phyloP scores from a whole-genome alignment of 1,284 basidiomycete species.

The Mycosarcoma maydis region DNA sequence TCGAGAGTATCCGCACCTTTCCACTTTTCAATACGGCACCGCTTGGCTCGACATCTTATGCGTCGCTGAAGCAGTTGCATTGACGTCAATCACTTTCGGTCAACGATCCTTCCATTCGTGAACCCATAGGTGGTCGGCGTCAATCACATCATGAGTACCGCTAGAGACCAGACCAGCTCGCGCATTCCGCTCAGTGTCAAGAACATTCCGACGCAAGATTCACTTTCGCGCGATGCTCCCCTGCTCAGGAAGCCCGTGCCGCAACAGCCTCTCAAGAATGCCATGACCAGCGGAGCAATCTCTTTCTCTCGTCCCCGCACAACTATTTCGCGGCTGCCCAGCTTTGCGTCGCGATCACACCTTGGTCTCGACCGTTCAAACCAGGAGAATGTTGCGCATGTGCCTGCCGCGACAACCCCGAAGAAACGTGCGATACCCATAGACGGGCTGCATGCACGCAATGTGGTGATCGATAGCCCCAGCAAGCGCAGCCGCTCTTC shows the following conservation, averaged over 20 bases:
- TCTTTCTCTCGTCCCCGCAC: conserved; percentile 29
- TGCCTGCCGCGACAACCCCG: conserved; percentile 48
- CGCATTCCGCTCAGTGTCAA: conserved; percentile 49
- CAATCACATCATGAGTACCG: conserved; percentile 26
- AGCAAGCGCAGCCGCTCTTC: conserved; percentile 56
- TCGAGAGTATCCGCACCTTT: too few species aligned
- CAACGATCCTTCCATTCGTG: background rate
- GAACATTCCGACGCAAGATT: conserved; percentile 33
- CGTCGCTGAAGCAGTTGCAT: conserved; percentile 4
- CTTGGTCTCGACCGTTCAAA: conserved; percentile 40
- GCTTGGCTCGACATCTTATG: conserved; percentile 10
- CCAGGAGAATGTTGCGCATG: conserved; percentile 31
- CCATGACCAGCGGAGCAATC: background rate
- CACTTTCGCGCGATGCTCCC: conserved; percentile 12
- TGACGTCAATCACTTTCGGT: conserved; percentile 11
- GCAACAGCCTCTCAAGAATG: conserved; percentile 13
- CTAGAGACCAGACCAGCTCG: conserved; percentile 27
- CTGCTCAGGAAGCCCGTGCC: conserved; percentile 25
- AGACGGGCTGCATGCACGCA: conserved; percentile 61
- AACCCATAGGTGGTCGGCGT: conserved; percentile 4
- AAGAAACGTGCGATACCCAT: conserved; percentile 63
- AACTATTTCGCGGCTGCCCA: conserved; percentile 23
- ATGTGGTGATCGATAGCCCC: conserved; percentile 46
- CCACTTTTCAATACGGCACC: background rate
- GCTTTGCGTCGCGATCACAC: conserved; percentile 45